Evolutionary conservation across 73 alveolate species (phyloP).

Genomic region (Stentor coeruleus): DNA sequence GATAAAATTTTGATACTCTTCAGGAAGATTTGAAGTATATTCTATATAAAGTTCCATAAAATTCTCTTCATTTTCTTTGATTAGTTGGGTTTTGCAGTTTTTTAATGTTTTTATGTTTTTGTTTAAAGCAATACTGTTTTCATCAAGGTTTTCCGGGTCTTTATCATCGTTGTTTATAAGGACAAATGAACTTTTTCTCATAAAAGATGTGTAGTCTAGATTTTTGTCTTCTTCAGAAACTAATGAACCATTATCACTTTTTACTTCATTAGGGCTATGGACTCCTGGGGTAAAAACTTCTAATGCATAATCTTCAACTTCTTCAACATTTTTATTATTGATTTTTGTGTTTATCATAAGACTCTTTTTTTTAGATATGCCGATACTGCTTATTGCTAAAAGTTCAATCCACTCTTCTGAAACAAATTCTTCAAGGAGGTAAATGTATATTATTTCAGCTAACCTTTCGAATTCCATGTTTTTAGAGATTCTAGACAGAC

Average conservation of each 20-base stretch:
- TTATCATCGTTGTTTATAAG: too few relatives aligned
- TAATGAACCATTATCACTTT: too few relatives aligned
- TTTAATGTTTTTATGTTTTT: too few relatives aligned
- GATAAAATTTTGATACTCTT: neutral
- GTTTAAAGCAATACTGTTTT: too few relatives aligned
- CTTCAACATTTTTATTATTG: neutral
- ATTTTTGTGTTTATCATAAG: neutral
- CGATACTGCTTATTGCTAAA: neutral
- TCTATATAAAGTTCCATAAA: neutral
- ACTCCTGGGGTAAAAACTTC: neutral
- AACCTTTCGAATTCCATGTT: neutral
- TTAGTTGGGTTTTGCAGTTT: neutral
- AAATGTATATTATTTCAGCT: neutral
- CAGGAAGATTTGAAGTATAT: neutral
- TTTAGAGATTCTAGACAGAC: neutral
- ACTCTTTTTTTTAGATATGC: too few relatives aligned
- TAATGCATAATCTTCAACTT: neutral
- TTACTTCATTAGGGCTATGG: neutral
- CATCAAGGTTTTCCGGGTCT: too few relatives aligned
- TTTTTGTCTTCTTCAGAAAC: neutral
- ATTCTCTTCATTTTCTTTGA: neutral
- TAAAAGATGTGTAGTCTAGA: neutral
- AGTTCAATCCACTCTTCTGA: neutral
- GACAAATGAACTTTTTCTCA: too few relatives aligned
- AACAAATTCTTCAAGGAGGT: neutral